Percentiles rank a stretch among this genome's conserved stretches.
These are phyloP conservation scores for Fusarium piperis DNA, from an alignment of 2,329 filamentous ascomycete species.

Conservation along the genomic window DNA sequence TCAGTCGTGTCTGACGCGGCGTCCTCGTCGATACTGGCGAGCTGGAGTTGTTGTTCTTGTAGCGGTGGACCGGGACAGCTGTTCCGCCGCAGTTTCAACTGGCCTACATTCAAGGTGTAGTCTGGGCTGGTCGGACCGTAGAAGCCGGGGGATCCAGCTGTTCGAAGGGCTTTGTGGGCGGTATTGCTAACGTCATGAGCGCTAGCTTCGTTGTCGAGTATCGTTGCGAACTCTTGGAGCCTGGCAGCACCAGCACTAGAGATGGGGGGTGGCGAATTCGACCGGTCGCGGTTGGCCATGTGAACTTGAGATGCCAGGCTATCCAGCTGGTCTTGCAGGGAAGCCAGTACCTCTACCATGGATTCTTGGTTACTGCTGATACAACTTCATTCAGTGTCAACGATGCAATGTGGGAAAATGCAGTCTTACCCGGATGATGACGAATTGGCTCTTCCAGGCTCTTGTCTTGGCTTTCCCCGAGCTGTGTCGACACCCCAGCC, in stretches of 20 bases:
- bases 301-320: constrained; percentile 20
- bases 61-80: background rate
- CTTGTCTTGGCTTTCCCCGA: background rate
- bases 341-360: constrained; percentile 23
- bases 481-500: background rate
- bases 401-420: background rate
- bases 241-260: background rate
- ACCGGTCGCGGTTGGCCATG: background rate
- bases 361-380: constrained; percentile 6
- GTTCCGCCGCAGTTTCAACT: constrained; percentile 27
- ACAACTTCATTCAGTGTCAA: background rate
- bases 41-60: constrained; percentile 18
- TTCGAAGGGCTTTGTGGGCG: background rate
- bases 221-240: background rate
- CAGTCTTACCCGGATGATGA: background rate
- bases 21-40: constrained; percentile 25
- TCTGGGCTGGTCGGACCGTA: constrained; percentile 42
- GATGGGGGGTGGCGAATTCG: constrained; percentile 5
- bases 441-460: background rate
- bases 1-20: constrained; percentile 1
- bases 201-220: background rate
- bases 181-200: background rate
- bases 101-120: constrained; percentile 40
- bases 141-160: constrained; percentile 16
- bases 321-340: constrained; percentile 17